Base-by-base conservation (phyloP, 2,329 filamentous ascomycete genomes). In the Aspergillus clavatus region DNA sequence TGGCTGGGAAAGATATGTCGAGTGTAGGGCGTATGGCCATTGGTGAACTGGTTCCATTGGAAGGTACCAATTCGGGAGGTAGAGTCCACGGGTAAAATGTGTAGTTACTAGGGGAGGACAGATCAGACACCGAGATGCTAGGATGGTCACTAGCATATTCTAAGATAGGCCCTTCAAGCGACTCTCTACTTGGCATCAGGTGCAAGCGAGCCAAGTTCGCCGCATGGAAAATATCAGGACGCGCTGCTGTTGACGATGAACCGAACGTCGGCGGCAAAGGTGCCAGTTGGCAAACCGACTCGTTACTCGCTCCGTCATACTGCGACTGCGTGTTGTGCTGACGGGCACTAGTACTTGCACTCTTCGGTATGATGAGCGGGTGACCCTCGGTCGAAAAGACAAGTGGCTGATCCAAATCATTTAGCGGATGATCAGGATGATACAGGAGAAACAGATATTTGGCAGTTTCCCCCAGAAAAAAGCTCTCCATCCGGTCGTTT, bases 341-440 rank as follows among this genome's bases (percentile, higher is more conserved):
- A 35, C 35, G 50, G 47, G 37, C 18, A 28, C 14, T 38, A 37
- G 2, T 36, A 29, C 21, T 52, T 18, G 63, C 54, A 48, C 67
- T 71, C 46, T 73, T 75, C 10, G 90, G 90, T 42, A 98, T 85
- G 33, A 97, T 77, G 36, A 98, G 74, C 3, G 93, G 93, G 66
- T 98, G 93, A 0, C 91, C 93, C 69, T 98, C 93, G 0, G 93
- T 98, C 0, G 87, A 93, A 65, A 98, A 97, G 11, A 98, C 91
- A 65, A 86, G 94, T 0, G 90, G 82, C 0, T 84, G 83, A 66
- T 97, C 93, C 29, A 94, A 72, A 16, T 81, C 83, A 67, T 97
- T 97, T 33, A 98, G 72, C 0, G 90, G 89, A 68, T 97, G 93
- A 11, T 83, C 78, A 4, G 83, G 78, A 54, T 95, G 87, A 65